Evolutionary conservation across 2,329 filamentous ascomycete species (phyloP), one percentile per base, ranked within the genome.

Genomic region (Colletotrichum sp.): DNA sequence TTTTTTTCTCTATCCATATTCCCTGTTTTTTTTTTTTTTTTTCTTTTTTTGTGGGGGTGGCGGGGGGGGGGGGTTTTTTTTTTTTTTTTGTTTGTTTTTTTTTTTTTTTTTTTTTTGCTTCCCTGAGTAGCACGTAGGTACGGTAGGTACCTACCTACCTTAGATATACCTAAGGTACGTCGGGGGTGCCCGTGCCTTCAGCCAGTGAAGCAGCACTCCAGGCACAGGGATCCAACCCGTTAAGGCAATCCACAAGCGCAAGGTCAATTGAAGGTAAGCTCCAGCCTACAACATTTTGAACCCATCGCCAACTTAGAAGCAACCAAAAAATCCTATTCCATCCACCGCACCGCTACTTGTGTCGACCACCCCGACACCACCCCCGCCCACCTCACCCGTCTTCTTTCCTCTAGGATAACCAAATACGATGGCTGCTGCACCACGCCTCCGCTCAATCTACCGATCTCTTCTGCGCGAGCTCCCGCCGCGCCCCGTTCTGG

Each of bases 381-480:
- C 57, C 21, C 21, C 57, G 4, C 18, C 13, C 26, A 55, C 30
- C n/a, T 34, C 62, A 39, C 36, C 3, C 64, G 21, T 49, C 28
- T 21, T 34, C 32, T 24, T 44, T 18, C 8, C 24, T 10, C 18
- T 32, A 26, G 18, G 30, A 26, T 64, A 30, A 21, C 32, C 66
- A 36, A 55, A 30, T 34, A 76, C 10, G 72, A 85, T 85, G 83
- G 75, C 83, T 80, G 81, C 86, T 3, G 84, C 83, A 12, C 24
- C 76, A 59, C 60, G 81, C 73, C 84, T 95, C 57, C 95, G 95
- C 81, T 92, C 95, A 44, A 90, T 98, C 82, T 99, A 99, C 90
- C 95, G 96, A 81, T 91, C 93, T 57, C 89, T 98, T 82, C 92
- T 99, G 72, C 95, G 96, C 84, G 96, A 98, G 87, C 92, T 98